Percentiles rank a stretch among this genome's conserved stretches.
These are phyloP conservation scores for Porodaedalea pini DNA, from an alignment of 1,284 basidiomycete species.

Conservation along the genomic window DNA sequence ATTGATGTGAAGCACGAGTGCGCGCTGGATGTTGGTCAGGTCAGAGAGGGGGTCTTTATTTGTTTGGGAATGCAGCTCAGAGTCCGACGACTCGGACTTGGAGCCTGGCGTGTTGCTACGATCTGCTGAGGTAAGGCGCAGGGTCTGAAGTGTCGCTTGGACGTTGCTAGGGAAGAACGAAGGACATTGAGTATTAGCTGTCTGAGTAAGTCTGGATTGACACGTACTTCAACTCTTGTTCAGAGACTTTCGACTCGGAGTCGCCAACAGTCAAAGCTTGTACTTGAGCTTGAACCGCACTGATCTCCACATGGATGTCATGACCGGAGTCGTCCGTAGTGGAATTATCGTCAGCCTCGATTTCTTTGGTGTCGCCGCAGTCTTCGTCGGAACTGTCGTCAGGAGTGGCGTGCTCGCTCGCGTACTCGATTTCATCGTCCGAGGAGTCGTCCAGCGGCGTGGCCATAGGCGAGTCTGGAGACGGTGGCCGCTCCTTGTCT, in stretches of 20 bases:
- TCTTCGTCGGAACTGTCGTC: background rate
- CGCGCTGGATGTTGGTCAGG: slow-evolving; percentile 2
- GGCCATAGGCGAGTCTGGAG: background rate
- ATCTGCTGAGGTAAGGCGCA: background rate
- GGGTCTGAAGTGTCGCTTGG: no score
- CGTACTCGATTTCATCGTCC: background rate
- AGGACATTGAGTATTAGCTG: background rate
- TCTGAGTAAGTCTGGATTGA: background rate
- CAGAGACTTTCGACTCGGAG: background rate
- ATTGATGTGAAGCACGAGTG: slow-evolving; percentile 7
- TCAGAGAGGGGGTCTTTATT: slow-evolving; percentile 3
- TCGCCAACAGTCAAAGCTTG: background rate
- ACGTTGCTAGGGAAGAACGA: background rate
- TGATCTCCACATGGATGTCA: no score
- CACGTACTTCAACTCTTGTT: background rate
- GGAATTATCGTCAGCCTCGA: no score
- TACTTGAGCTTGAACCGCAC: no score
- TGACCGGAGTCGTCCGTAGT: no score
- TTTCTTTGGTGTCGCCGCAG: background rate
- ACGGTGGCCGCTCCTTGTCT: background rate
- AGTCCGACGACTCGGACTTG: background rate
- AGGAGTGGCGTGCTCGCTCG: background rate
- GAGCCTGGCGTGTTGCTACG: background rate
- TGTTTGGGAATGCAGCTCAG: background rate
- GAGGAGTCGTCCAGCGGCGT: background rate